Conservation (phyloP, 345 rosid genomes). For the Dovyalis caffra region DNA sequence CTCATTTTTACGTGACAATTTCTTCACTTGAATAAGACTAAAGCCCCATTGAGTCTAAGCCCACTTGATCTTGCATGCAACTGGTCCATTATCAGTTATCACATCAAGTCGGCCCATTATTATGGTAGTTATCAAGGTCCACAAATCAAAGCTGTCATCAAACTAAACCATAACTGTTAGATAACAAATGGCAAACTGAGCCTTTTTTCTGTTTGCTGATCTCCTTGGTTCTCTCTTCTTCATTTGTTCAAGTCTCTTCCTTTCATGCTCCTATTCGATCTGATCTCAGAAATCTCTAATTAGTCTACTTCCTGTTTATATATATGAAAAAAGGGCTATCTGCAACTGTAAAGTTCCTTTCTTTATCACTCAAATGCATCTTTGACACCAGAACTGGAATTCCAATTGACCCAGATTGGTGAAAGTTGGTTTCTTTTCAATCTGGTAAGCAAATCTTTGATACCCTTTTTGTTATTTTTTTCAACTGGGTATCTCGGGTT, state of each 20-base stretch:
- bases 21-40: too few species aligned
- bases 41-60: too few species aligned
- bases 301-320: not conserved
- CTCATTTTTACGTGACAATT: too few species aligned
- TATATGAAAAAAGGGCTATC: too few species aligned
- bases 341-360: not conserved
- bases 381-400: not conserved
- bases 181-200: not conserved
- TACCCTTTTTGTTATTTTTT: not conserved
- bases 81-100: too few species aligned
- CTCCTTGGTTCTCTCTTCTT: not conserved
- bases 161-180: not conserved
- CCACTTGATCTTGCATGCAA: too few species aligned
- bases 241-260: too few species aligned
- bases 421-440: not conserved
- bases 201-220: not conserved
- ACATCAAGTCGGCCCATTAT: not conserved
- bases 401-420: conserved; percentile 2
- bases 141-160: not conserved
- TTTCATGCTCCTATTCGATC: not conserved
- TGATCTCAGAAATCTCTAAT: not conserved
- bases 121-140: not conserved
- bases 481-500: not conserved
- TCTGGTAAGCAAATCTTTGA: conserved; percentile 11
- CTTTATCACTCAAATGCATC: not conserved